These are phyloP conservation scores for Penicillium nucicola DNA, from an alignment of 495 filamentous ascomycete genomes.

Conservation along the genomic window DNA sequence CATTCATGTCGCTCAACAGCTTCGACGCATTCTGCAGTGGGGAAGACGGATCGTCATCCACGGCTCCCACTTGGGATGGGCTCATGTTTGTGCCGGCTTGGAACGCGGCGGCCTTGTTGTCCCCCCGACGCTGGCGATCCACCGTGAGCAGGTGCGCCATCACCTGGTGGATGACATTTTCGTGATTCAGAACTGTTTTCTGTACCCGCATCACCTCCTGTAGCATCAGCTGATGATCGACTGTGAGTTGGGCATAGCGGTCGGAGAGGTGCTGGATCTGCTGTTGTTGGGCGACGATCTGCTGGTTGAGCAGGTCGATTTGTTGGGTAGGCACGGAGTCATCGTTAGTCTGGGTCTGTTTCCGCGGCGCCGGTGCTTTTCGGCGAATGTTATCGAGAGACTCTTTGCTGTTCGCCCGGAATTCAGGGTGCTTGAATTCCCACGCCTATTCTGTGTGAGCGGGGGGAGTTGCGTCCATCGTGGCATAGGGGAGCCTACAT, in stretches of 20 bases:
- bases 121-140: conserved; percentile 63
- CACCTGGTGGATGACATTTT: conserved; percentile 70
- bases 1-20: conserved; percentile 74
- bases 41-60: conserved; percentile 72
- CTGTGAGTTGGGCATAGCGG: conserved; percentile 77
- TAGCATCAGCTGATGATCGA: conserved; percentile 81
- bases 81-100: conserved; percentile 37
- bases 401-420: conserved; percentile 92
- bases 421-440: conserved; percentile 98
- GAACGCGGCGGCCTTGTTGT: conserved; percentile 55
- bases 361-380: conserved; percentile 91
- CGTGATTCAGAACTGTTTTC: conserved; percentile 83
- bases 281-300: conserved; percentile 85
- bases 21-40: conserved; percentile 89
- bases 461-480: not conserved
- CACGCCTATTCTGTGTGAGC: conserved; percentile 59
- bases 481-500: conserved; percentile 55
- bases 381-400: conserved; percentile 94
- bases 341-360: conserved; percentile 59
- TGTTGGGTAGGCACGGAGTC: conserved; percentile 83
- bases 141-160: conserved; percentile 67
- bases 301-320: conserved; percentile 83
- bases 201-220: conserved; percentile 86
- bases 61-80: conserved; percentile 40
- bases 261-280: conserved; percentile 84